A percentile compares a stretch with the other conserved stretches of the same genome.
Evolutionary conservation across 805 yeast genomes (phyloP).

Genomic region (Limtongia smithiae): DNA sequence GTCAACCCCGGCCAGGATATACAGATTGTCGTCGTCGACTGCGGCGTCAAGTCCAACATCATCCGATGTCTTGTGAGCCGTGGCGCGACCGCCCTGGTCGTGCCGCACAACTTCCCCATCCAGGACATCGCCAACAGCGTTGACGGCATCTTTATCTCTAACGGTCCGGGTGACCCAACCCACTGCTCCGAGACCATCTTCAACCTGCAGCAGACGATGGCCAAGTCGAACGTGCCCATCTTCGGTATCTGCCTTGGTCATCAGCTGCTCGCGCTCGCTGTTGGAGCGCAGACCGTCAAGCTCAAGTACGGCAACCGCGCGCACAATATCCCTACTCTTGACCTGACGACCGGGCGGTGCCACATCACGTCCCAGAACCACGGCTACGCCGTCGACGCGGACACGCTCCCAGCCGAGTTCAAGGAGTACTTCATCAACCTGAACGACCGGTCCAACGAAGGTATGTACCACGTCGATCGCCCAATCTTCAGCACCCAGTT

Average conservation of each 20-base stretch:
- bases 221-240: slow-evolving; percentile 67
- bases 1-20: slow-evolving; percentile 50
- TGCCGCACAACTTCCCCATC: slow-evolving; percentile 93
- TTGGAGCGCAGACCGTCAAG: slow-evolving; percentile 90
- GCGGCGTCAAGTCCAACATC: slow-evolving; percentile 98
- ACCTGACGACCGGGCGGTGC: slow-evolving; percentile 86
- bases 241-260: slow-evolving; percentile 99
- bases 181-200: slow-evolving; percentile 77
- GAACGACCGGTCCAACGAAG: slow-evolving; percentile 95
- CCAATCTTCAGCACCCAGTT: slow-evolving; percentile 97
- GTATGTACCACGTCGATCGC: slow-evolving; percentile 81
- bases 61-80: slow-evolving; percentile 88
- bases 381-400: slow-evolving; percentile 92
- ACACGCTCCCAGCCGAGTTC: slow-evolving; percentile 70
- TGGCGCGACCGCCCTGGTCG: slow-evolving; percentile 93
- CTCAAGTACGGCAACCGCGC: slow-evolving; percentile 99
- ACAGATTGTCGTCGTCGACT: slow-evolving; percentile 91
- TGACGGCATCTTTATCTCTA: slow-evolving; percentile 91
- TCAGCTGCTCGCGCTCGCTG: slow-evolving; percentile 90
- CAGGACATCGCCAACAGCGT: slow-evolving; percentile 86
- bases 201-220: slow-evolving; percentile 69
- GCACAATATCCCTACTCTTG: slow-evolving; percentile 95
- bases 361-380: slow-evolving; percentile 98
- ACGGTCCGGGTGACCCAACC: slow-evolving; percentile 98
- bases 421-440: slow-evolving; percentile 86